A percentile compares a stretch with the other conserved stretches of the same genome.
Evolutionary conservation across 306 rosid species (phyloP).

Genomic region (Mimosa pudica): DNA sequence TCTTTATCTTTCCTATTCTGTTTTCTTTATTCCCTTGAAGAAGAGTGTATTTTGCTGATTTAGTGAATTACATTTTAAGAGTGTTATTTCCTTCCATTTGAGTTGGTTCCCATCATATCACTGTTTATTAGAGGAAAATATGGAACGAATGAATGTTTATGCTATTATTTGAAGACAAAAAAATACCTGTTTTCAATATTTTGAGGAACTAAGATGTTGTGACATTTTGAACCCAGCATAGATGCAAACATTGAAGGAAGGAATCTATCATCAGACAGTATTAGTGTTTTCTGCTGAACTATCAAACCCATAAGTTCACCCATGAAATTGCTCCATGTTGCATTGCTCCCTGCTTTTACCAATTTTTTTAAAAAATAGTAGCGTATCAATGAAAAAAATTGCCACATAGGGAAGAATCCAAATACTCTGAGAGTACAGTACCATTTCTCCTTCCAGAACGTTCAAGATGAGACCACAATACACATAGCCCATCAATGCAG

Average conservation of each 20-base stretch:
- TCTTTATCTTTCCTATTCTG: no score
- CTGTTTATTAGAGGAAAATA: background rate
- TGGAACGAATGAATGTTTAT: background rate
- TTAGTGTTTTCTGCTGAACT: slow-evolving; percentile 72
- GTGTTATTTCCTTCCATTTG: no score
- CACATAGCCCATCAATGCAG: slow-evolving; percentile 60
- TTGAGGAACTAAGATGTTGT: slow-evolving; percentile 64
- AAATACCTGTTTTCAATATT: slow-evolving; percentile 71
- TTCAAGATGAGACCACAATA: slow-evolving; percentile 62
- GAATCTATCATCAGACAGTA: slow-evolving; percentile 71
- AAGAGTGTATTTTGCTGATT: no score
- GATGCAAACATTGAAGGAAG: slow-evolving; percentile 75
- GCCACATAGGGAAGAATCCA: slow-evolving; percentile 1
- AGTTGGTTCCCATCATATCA: background rate
- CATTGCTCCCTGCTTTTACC: slow-evolving; percentile 62
- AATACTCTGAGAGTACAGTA: slow-evolving; percentile 39
- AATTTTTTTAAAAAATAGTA: slow-evolving; percentile 22
- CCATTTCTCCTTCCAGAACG: slow-evolving; percentile 83
- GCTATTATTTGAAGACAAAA: background rate
- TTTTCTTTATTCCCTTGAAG: no score
- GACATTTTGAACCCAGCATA: slow-evolving; percentile 59
- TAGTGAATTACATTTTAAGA: no score
- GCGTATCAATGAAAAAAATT: slow-evolving; percentile 10
- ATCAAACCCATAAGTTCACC: slow-evolving; percentile 64
- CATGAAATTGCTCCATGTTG: slow-evolving; percentile 63